phyloP scores from a whole-genome alignment of 2,329 filamentous ascomycete species.

The Aspergillus luchuensis region DNA sequence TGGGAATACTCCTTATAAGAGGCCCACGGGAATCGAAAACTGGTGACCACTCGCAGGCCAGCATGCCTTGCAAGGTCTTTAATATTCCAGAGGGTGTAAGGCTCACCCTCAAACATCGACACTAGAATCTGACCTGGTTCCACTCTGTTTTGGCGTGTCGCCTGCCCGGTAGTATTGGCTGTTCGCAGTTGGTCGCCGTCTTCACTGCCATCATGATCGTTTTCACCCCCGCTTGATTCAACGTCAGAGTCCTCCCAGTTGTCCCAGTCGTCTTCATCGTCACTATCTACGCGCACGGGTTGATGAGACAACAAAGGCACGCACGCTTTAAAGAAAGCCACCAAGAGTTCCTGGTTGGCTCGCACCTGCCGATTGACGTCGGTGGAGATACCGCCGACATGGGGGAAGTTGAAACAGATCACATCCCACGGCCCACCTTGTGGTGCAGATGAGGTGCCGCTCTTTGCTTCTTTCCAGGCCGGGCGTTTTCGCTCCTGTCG shows the following conservation, averaged over 20 bases:
- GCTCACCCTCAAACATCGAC: conserved; percentile 88
- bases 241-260: conserved; percentile 23
- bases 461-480: conserved; percentile 24
- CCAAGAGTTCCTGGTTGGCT: conserved; percentile 71
- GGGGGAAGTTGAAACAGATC: conserved; percentile 95
- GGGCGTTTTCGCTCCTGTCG: conserved; percentile 35
- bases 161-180: conserved; percentile 2
- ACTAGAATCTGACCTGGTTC: conserved; percentile 67
- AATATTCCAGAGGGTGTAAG: conserved; percentile 95
- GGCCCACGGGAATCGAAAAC: conserved; percentile 51
- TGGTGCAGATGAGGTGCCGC: background rate
- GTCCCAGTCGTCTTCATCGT: conserved; percentile 22
- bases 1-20: conserved; percentile 52
- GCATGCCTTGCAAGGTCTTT: conserved; percentile 78
- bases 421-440: conserved; percentile 63
- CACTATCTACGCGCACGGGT: conserved; percentile 21
- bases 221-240: conserved; percentile 28
- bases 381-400: conserved; percentile 87
- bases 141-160: conserved; percentile 23
- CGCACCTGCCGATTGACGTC: conserved; percentile 94
- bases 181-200: conserved; percentile 9
- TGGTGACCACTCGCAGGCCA: conserved; percentile 49
- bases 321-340: conserved; percentile 51
- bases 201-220: conserved; percentile 23
- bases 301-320: conserved; percentile 43